Base-by-base conservation (phyloP, 352 stramenopile genomes). In the Globisporangium echinulatum region DNA sequence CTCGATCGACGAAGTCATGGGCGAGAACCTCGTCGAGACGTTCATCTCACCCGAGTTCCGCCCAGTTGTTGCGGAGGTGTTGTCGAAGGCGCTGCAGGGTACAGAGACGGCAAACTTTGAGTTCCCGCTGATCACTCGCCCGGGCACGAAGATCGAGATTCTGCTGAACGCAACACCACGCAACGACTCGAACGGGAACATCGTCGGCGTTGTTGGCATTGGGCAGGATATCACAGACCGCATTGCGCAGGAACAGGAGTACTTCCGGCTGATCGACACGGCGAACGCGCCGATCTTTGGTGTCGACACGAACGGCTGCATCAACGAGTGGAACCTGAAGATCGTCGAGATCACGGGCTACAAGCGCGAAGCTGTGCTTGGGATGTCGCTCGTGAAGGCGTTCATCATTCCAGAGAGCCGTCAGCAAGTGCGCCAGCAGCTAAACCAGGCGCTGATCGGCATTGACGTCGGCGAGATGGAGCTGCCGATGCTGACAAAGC, bases 381-480 rank as follows among this genome's bases (percentile, higher is more conserved):
- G 78, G 1, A 59, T 88, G 25, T 92, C 82, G 7, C 64, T 94
- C 7, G 84, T 93, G 9, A 72, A 94, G 44, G 82, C 77, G 5
- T 94, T 94, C 55, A 89, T 94, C 53, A 92, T 72, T 2, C 70
- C 70, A 6, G 85, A 94, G 52, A 88, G 77, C 51, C 72, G 85
- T 49, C 68, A 76, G 1, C 72, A 87, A 47, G 82, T 92, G 42
- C 72, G 81, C 0, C 79, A 91, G 63, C 61, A 89, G 25, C 56
- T 92, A 8, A 92, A 92, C 54, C 79, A 92, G 68, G 85, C 82
- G 7, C 52, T 92, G 50, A 90, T 92, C 17, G 82, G 85, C 39
- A 90, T 92, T 52, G 82, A 92, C 51, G 81, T 94, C n/a, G 85
- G 82, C n/a, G 85, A 94, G 57, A 94, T 94, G 85, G 82, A 92